Evolutionary conservation across 2,329 filamentous ascomycete species (phyloP), one percentile per base, ranked within the genome.

Genomic region (Penicillium expansum): DNA sequence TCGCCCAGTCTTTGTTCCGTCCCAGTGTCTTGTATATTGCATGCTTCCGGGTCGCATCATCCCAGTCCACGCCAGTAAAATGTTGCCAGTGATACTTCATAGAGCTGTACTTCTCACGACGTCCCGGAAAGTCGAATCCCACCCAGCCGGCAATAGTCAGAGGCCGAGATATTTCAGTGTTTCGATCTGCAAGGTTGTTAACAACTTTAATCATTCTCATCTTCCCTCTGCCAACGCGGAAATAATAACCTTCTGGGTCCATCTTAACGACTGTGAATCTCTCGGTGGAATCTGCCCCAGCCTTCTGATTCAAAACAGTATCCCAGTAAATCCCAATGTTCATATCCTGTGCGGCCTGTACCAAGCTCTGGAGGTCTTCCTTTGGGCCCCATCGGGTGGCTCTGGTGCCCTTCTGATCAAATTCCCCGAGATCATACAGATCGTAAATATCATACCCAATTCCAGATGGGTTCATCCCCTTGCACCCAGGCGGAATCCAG

Each of bases 401-500:
- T 11, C 73, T 74, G 0, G 76, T 70, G 22, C 84, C 85, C 69
- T 90, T 90, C 67, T 89, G 86, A 22, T 89, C 82, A 62, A 90
- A 90, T 67, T 90, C 87, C 33, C 87, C 88, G 2, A 88, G 71
- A 60, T 88, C 86, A 64, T 86, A 88, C 29, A 90, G 73, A 68
- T 90, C 88, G 67, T 89, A 90, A 58, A 85, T 77, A 67, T 87
- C 86, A 60, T 88, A 88, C 7, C 88, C 88, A 62, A 88, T 89
- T 32, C 85, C 83, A 27, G 80, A 74, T 1, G 81, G 79, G 29
- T 79, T 79, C 56, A 83, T 82, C 1, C 82, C 86, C 74, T 90
- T 90, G 74, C 86, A 89, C 50, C 82, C 88, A 0, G 88, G 87
- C 0, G 88, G 87, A 6, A 90, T 81, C 87, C 87, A 90, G 18